Evolutionary conservation across 768 basidiomycete genomes (phyloP).

Genomic region (Rhodotorula babjevae): DNA sequence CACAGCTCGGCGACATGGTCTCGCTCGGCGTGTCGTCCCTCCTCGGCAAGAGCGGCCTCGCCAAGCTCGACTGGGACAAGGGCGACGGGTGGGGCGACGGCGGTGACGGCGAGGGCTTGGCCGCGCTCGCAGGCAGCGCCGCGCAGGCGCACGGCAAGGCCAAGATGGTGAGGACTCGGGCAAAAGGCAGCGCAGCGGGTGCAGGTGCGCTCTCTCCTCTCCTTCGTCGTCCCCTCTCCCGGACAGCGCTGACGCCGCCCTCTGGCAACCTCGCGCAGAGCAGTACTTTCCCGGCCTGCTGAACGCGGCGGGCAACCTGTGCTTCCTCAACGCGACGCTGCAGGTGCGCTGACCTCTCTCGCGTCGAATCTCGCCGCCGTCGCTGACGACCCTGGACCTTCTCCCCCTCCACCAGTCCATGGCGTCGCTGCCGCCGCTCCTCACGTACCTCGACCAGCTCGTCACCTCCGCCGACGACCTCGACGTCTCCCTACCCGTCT

Average conservation of each 20-base stretch:
- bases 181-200: not conserved
- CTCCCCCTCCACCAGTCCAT: slow-evolving; percentile 57
- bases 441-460: slow-evolving; percentile 63
- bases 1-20: slow-evolving; percentile 1
- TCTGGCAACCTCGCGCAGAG: not conserved
- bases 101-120: not conserved
- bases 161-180: slow-evolving; percentile 12
- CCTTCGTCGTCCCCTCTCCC: no score
- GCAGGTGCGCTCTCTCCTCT: not conserved
- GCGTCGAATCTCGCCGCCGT: not conserved
- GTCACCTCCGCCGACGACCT: slow-evolving; percentile 8
- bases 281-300: slow-evolving; percentile 75
- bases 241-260: no score
- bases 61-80: slow-evolving; percentile 3
- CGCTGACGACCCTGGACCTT: not conserved
- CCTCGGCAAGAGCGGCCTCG: slow-evolving; percentile 4
- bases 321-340: slow-evolving; percentile 94
- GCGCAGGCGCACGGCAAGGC: slow-evolving; percentile 8
- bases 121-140: not conserved
- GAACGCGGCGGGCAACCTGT: slow-evolving; percentile 92
- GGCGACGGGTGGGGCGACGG: not conserved
- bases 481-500: slow-evolving; percentile 14
- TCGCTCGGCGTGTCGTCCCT: slow-evolving; percentile 2
- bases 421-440: slow-evolving; percentile 76
- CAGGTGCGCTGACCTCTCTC: slow-evolving; percentile 53